phyloP scores from a whole-genome alignment of 129 eudicot genomes.

The Artemisia tridentata region DNA sequence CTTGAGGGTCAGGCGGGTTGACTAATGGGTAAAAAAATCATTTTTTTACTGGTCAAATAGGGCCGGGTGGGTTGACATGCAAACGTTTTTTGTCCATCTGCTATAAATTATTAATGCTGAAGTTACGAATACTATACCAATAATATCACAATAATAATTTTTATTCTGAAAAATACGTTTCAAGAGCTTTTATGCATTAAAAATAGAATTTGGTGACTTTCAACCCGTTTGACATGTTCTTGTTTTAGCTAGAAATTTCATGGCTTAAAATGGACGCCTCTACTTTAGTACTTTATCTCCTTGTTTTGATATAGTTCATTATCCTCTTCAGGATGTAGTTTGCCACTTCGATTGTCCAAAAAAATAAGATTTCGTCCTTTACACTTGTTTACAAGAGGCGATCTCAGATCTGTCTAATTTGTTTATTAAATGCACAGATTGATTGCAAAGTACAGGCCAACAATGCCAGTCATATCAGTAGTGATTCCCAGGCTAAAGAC shows the following conservation, averaged over 20 bases:
- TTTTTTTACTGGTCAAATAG: no score
- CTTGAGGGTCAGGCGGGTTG: no score
- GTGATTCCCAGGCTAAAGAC: constrained; percentile 71
- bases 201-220: no score
- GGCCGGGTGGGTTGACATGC: no score
- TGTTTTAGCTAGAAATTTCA: background rate
- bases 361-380: background rate
- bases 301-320: constrained; percentile 5
- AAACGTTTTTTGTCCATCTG: no score
- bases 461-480: constrained; percentile 74
- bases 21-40: no score
- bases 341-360: background rate
- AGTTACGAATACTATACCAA: no score
- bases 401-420: background rate
- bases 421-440: constrained; percentile 39
- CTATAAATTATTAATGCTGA: no score
- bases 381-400: background rate
- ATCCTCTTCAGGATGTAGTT: background rate
- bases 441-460: constrained; percentile 71
- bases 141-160: no score
- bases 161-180: no score
- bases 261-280: no score
- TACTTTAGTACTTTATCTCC: background rate
- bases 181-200: no score
- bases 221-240: background rate